Base-by-base conservation (phyloP, 345 rosid genomes). In the Bruguiera sexangula region DNA sequence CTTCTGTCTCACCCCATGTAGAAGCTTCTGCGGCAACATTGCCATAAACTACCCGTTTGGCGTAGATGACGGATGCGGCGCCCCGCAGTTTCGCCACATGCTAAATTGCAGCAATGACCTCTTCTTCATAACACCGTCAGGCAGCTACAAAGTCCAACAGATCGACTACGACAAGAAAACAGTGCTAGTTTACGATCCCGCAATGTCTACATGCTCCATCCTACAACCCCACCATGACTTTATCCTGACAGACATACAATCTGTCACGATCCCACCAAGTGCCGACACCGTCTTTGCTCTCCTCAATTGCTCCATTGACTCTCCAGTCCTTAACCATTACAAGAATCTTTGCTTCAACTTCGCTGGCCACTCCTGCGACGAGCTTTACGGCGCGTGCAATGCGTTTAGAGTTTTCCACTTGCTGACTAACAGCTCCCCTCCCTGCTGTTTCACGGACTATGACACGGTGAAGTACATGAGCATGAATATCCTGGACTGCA, bases 221-320 rank as follows among this genome's bases (percentile, higher is more conserved):
- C 92, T 94, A 24, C 97, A 89, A 62, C 97, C 98, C n/a, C 95
- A 86, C 81, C 98, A 86, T 68, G 95, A 94, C 75, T 87, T 94
- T 75, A 43, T 80, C 68, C 72, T 94, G 89, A 59, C 93, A 0
- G 93, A 87, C 31, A 65, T 88, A 3, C 95, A 91, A 51, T 83
- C 86, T 20, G 89, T 79, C 18, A 37, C 85, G n/a, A 88, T 94
- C 24, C 88, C 89, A 1, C 97, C 98, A 0, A 79, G 90, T 3
- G 74, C 93, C 36, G 98, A 87, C 86, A 94, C 98, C 57, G 84
- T 94, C 64, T 91, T 88, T 62, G 96, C 92, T 16, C 88, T 94
- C 31, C 70, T 94, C 19, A 94, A 94, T 67, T 94, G 97, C 80
- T 86, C 98, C 20, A 19, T 77, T 43, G 90, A 85, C 86, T 94